Base-by-base conservation (phyloP, 2,329 filamentous ascomycete genomes). In the Talaromyces sp. region DNA sequence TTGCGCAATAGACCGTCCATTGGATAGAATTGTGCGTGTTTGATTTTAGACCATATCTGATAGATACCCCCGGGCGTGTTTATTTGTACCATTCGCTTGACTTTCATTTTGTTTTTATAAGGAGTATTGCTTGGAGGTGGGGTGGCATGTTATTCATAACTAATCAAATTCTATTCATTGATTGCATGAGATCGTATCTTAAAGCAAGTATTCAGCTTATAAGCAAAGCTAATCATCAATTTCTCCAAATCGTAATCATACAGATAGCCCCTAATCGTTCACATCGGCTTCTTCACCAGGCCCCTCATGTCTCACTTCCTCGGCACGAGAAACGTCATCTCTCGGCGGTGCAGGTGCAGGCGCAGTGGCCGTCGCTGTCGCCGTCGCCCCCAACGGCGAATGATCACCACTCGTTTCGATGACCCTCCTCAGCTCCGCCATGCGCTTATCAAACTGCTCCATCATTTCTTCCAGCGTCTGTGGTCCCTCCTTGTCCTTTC, bases 391-490 rank as follows among this genome's bases (percentile, higher is more conserved):
- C 11, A 41, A 22, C 41, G 37, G 61, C 22, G 49, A 45, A 60
- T 57, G 64, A 22, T 63, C 62, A 10, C 50, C 68, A 56, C 75
- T 73, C 1, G 71, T 72, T 63, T 80, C 78, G 67, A 82, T 79
- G 5, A 82, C 73, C 59, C 70, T 73, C 61, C 78, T 75, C 68
- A 83, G 70, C 67, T 81, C 80, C 13, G 70, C 73, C 72, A 83
- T 75, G 27, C 79, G 70, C 66, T 75, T 79, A 58, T 79, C 78
- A 68, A 82, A 82, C 43, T 79, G 75, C 47, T 78, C 79, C 74
- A 82, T 79, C 80, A 82, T 79, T 39, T 80, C 79, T 66, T 80
- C 79, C 65, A 81, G 68, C 45, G 72, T 74, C 66, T 75, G 75
- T 6, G 41, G 47, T 17, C 25, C 73, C 69, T 70, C 71, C 35